Evolutionary conservation across 371 early-diverging fungal species (phyloP), one percentile per base, ranked within the genome.

Genomic region (Rhizomucor miehei): DNA sequence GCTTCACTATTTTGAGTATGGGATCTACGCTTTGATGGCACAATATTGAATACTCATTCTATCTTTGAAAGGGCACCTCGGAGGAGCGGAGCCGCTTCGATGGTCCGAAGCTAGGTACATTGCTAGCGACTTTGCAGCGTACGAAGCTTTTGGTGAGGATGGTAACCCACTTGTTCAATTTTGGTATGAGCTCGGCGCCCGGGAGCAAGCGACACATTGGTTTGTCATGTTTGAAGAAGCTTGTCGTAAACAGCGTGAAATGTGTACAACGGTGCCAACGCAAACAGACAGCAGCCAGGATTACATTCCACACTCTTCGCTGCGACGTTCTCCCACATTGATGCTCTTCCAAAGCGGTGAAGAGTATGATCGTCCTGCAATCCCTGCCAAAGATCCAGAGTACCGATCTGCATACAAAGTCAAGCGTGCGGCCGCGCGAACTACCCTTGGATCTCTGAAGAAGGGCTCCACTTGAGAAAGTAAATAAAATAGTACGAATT

Each of bases 71-170:
- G 37, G 50, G 17, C 37, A 25, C 23, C 16, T 29, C 9, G 48
- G 58, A 23, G 67, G 66, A 20, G 48, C 65, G 10, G 59, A 51
- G 13, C 63, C 69, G 6, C 56, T 73, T 55, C 59, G 73, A 11
- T 73, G 73, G 73, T 73, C 73, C 13, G 67, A 66, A 43, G 69
- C 73, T 48, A 65, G 69, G 53, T 69, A 73, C 39, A 57, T 73
- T 29, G 64, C 69, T 1, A 67, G 69, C 12, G 73, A 73, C 44
- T 73, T 73, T 52, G 59, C 60, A 38, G 56, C 65, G 5, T 69
- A 60, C 35, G 62, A 69, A 37, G 73, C 73, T 0, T 73, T 73
- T 56, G 73, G 69, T 52, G 65, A 63, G 21, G 53, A 57, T 19
- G 69, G 69, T 12, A 73, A 73, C 24, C 73, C 73, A 16, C 67